Base-by-base conservation (phyloP, 441 rosid genomes). In the Biscutella laevigata region DNA sequence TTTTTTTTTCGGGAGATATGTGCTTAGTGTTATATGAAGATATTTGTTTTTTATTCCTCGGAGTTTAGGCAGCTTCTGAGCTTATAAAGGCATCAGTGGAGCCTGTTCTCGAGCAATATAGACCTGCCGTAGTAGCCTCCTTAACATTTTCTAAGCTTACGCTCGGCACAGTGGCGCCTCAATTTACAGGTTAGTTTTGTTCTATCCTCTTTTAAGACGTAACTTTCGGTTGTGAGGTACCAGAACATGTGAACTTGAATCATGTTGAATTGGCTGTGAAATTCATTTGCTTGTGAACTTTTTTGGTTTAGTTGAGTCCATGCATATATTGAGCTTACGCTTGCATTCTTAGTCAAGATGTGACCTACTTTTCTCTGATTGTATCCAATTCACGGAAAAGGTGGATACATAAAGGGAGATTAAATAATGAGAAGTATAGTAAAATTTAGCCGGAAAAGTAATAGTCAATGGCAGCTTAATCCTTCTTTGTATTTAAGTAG, bases 161-260 rank as follows among this genome's bases (percentile, higher is more conserved):
- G 46, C 96, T 92, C 4, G 98, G 98, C 20, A 88, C 98, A n/a
- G 94, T 92, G 46, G 95, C 97, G 33, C 99, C 97, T 12, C 97
- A 92, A 33, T 88, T 92, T 59, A 92, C 95, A 57, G 98, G 98
- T 86, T 35, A 42, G 82, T 74, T 64, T 52, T 28, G 2, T 34
- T 61, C 39, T 1, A 27, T 51, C 3, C 53, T 17, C 5, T 16
- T 55, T 41, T 25, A 1, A 13, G 0, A 33, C 36, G 17, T 56
- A 10, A 27, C 3, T 38, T 28, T 56, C 20, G 38, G 25, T 15
- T 53, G 21, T 28, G 24, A 62, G 34, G 15, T 40, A 34, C 19
- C 16, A 51, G 13, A 37, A 29, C 22, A 26, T 43, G 12, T 43
- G 53, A 42, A 27, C 12, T 13, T 50, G 16, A 13, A 33, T 56